These are phyloP conservation scores for Omphalotus olearius DNA, from an alignment of 1,284 basidiomycete species.

Conservation along the genomic window DNA sequence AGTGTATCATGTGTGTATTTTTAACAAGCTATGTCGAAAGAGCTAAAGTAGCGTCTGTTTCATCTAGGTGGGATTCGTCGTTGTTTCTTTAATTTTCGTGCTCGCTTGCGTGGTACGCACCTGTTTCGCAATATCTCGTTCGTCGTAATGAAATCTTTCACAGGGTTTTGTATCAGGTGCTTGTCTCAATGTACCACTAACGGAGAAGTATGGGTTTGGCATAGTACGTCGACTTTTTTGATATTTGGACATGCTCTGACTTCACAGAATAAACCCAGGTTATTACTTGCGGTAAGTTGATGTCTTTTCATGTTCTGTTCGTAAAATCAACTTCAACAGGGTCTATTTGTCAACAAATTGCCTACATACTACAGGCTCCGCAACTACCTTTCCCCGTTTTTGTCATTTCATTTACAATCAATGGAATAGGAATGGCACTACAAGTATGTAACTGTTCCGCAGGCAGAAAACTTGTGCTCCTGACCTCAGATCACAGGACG, in stretches of 20 bases:
- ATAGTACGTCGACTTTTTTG: constrained; percentile 32
- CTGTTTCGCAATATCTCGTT: background rate
- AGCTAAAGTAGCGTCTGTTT: too few species aligned
- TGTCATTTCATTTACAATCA: constrained; percentile 51
- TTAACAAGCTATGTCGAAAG: background rate
- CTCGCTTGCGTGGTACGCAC: constrained; percentile 12
- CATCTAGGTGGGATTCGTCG: background rate
- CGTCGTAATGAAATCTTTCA: background rate
- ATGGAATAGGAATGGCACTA: constrained; percentile 59
- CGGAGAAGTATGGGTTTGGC: constrained; percentile 55
- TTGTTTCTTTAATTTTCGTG: constrained; percentile 22
- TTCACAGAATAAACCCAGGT: constrained; percentile 21
- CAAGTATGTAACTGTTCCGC: constrained; percentile 30
- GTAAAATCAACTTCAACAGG: constrained; percentile 1
- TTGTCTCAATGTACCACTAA: constrained; percentile 48
- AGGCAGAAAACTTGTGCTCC: background rate
- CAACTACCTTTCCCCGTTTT: constrained; percentile 64
- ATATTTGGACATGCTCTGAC: background rate
- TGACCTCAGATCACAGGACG: constrained; percentile 28
- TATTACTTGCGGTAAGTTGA: constrained; percentile 29
- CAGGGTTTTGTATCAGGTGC: constrained; percentile 19
- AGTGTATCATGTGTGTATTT: constrained; percentile 12
- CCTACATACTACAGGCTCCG: constrained; percentile 51
- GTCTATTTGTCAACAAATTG: constrained; percentile 27
- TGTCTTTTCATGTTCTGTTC: background rate